Percentiles rank a stretch among this genome's conserved stretches.
phyloP scores from a whole-genome alignment of 768 basidiomycete species.

The Cystobasidiopsis lactophilus region DNA sequence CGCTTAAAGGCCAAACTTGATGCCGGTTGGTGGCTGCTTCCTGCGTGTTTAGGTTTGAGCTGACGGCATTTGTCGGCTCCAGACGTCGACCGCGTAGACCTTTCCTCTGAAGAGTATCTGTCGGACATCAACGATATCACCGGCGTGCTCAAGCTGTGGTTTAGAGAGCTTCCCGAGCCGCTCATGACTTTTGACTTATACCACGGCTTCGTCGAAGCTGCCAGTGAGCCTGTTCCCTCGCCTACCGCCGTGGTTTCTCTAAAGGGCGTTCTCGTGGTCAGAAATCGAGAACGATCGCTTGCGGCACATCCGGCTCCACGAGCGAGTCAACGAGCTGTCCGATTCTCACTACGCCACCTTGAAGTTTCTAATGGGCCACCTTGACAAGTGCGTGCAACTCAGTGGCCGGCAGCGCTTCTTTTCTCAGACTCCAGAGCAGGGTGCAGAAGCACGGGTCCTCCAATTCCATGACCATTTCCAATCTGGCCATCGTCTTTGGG shows the following conservation, averaged over 20 bases:
- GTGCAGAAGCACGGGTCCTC: slow-evolving; percentile 40
- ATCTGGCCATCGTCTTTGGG: slow-evolving; percentile 89
- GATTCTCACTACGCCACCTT: slow-evolving; percentile 97
- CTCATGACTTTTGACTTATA: slow-evolving; percentile 63
- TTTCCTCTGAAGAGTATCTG: slow-evolving; percentile 73
- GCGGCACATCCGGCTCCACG: slow-evolving; percentile 85
- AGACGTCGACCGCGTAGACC: slow-evolving; percentile 71
- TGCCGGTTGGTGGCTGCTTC: slow-evolving; percentile 35
- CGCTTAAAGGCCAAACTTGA: slow-evolving; percentile 65
- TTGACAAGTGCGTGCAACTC: slow-evolving; percentile 44
- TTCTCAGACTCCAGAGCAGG: neutral
- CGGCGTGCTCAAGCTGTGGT: slow-evolving; percentile 85
- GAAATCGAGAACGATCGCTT: slow-evolving; percentile 84
- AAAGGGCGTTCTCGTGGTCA: slow-evolving; percentile 21
- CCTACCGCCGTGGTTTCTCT: neutral
- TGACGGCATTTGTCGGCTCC: neutral
- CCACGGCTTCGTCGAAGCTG: slow-evolving; percentile 82
- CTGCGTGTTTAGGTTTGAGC: neutral
- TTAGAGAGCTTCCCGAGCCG: slow-evolving; percentile 86
- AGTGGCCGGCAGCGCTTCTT: neutral
- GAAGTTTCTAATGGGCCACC: slow-evolving; percentile 83
- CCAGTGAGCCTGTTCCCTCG: slow-evolving; percentile 38
- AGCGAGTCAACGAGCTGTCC: slow-evolving; percentile 89
- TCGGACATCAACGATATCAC: slow-evolving; percentile 88
- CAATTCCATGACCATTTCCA: slow-evolving; percentile 32